Evolutionary conservation across 495 filamentous ascomycete species (phyloP).

Genomic region (Talaromyces stipitatus): DNA sequence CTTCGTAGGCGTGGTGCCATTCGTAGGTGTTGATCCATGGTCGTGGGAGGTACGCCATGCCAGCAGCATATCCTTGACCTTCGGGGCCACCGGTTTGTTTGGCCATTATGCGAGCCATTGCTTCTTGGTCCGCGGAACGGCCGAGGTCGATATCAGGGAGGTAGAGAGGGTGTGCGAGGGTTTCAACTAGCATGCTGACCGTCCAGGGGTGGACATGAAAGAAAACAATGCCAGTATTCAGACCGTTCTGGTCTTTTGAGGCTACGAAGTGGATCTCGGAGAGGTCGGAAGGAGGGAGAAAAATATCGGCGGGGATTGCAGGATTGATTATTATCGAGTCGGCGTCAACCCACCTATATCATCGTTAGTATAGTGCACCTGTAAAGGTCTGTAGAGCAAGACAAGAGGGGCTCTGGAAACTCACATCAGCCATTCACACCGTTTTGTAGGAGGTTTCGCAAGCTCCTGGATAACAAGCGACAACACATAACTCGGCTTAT

Average conservation of each 20-base stretch:
- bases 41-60: slow-evolving; percentile 25
- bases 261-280: slow-evolving; percentile 31
- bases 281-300: slow-evolving; percentile 35
- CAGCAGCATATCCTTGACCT: slow-evolving; percentile 14
- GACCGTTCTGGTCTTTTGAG: slow-evolving; percentile 23
- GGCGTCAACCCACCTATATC: slow-evolving; percentile 36
- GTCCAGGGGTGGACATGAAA: slow-evolving; percentile 31
- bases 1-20: slow-evolving; percentile 20
- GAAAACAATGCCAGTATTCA: slow-evolving; percentile 29
- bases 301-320: slow-evolving; percentile 32
- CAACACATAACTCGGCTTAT: slow-evolving; percentile 34
- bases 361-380: not conserved
- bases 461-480: slow-evolving; percentile 34
- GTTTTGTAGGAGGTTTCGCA: slow-evolving; percentile 23
- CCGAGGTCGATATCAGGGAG: slow-evolving; percentile 21
- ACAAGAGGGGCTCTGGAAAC: not conserved
- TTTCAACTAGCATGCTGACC: slow-evolving; percentile 25
- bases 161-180: slow-evolving; percentile 24
- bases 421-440: slow-evolving; percentile 39
- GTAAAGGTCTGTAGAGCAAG: not conserved
- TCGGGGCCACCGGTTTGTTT: slow-evolving; percentile 13
- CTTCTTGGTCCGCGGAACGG: slow-evolving; percentile 23
- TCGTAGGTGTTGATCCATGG: slow-evolving; percentile 34
- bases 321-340: slow-evolving; percentile 36
- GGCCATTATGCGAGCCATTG: slow-evolving; percentile 23